A percentile compares a stretch with the other conserved stretches of the same genome.
Conservation (phyloP, 257 asterid genomes). For the Coffea eugenioides region DNA sequence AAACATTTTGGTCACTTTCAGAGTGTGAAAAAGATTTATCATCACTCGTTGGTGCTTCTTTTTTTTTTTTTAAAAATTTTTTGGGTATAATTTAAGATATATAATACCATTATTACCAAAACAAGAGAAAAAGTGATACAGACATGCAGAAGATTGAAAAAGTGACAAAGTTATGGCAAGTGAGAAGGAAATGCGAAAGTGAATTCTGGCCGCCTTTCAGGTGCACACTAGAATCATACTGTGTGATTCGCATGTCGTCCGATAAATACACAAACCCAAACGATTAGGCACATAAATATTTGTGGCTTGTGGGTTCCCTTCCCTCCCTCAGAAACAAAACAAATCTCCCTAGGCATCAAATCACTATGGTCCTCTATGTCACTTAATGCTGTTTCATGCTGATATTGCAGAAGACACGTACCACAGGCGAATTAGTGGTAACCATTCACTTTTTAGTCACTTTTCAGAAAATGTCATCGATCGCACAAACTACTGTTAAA, state of each 20-base stretch:
- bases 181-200: neutral
- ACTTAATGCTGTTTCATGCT: no score
- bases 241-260: neutral
- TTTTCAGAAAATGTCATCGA: neutral
- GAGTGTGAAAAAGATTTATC: no score
- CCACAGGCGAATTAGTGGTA: neutral
- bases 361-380: no score
- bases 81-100: no score
- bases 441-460: neutral
- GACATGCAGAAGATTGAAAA: neutral
- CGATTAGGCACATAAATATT: neutral
- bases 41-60: no score
- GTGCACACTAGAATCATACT: neutral
- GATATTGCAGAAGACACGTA: no score
- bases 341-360: no score
- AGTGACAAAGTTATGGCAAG: neutral
- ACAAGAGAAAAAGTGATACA: no score
- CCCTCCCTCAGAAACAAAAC: neutral
- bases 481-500: no score
- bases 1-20: no score
- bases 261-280: neutral
- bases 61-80: no score
- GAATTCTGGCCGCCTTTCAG: neutral
- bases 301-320: neutral
- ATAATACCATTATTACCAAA: no score